Evolutionary conservation across 768 basidiomycete species (phyloP), one percentile per base, ranked within the genome.

Genomic region (Crepidotus variabilis): DNA sequence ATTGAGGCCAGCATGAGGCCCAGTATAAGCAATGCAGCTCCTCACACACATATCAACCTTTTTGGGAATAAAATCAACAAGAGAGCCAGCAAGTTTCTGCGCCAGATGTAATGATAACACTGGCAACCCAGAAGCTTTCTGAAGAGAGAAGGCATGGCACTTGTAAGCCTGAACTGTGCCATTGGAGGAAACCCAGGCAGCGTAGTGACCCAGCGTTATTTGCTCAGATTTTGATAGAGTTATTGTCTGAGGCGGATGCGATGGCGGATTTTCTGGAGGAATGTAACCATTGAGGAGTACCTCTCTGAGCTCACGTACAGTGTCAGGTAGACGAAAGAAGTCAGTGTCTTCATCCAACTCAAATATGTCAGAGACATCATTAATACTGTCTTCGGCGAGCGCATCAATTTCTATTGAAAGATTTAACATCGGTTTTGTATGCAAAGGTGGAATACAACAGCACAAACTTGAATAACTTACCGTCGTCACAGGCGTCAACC

Each of bases 1-100:
- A 22, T 34, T 16, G 14, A 57, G 33, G 18, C 56, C 24, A 35
- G 55, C 14, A 39, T 59, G 61, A 9, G 56, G 21, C 34, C 67
- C 67, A 9, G 65, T 66, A 49, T 62, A 68, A n/a, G 67, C 67
- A 21, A 65, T 61, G 48, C 67, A 68, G 47, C 58, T 61, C 2
- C 51, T 21, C 20, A 59, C 63, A 34, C 65, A 68, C 57, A 68
- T 68, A 53, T 61, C 57, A 45, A 65, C 47, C 16, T 57, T 46
- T 7, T 8, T 22, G 13, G 65, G 58, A 11, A 21, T 7, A 34
- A 68, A 55, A 2, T 57, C 52, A 14, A 65, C 65, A 1, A 64
- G 11, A 2, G 16, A 23, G 14, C 36, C 36, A 8, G 56, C 50
- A 46, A 57, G 56, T 16, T 33, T 52, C 22, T 34, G 22, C 11